Evolutionary conservation across 768 basidiomycete species (phyloP), one percentile per base, ranked within the genome.

Genomic region (Vararia minispora): DNA sequence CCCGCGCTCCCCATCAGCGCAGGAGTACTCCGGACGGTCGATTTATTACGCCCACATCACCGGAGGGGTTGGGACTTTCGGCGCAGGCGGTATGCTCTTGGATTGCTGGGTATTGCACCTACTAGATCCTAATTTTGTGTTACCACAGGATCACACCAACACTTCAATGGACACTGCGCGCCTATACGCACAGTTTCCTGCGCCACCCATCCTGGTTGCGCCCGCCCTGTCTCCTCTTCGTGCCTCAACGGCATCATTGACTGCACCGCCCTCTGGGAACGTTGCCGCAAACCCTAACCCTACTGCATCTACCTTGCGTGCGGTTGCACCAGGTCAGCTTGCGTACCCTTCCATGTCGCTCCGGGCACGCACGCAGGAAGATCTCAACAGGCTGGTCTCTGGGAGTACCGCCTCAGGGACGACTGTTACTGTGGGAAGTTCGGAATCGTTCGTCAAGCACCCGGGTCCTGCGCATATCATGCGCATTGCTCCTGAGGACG

Each of bases 321-420:
- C 47, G 12, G 24, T 51, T 17, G 40, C 43, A 16, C 41, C 24
- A 13, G 45, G 47, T 10, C 42, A 51, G 5, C 56, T 48, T 14
- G 53, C 68, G 9, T 66, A 74, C 52, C 71, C 75, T 20, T 60
- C 73, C 6, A 65, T 65, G 14, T 71, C 76, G 24, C 44, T 74
- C 18, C 74, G 69, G 20, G 55, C 66, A 23, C 62, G 66, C 2
- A 61, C 68, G 12, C 73, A 72, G 45, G 79, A 79, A 13, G 89
- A 91, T 53, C 66, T 91, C 31, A 86, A 83, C 51, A 81, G 91
- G 18, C 88, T 87, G 52, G 86, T 92, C 7, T 92, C 90, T 5
- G 82, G 87, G 11, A 87, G 88, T 51, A 91, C 90, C 7, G 74
- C 76, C 10, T 86, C 84, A 3, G 71, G 68, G 13, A 83, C 81